Conservation (phyloP, 108 stramenopile species). For the Aureococcus anophagefferens region DNA sequence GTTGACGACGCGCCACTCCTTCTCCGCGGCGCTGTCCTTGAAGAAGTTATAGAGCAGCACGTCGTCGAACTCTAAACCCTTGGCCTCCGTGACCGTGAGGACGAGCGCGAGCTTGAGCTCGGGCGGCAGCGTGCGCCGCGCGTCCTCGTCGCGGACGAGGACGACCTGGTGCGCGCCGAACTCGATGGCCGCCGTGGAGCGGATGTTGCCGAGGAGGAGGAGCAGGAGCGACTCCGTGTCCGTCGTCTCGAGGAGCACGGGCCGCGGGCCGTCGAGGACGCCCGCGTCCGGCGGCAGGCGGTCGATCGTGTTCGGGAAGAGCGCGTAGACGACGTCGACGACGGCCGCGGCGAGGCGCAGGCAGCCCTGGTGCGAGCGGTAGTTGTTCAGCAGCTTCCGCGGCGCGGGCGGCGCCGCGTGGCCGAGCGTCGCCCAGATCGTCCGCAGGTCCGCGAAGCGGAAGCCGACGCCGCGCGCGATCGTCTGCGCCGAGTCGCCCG, state of each 20-base stretch:
- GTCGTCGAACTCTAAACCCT: not conserved
- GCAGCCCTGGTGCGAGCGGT: not conserved
- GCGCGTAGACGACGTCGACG: constrained; percentile 15
- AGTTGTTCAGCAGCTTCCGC: not conserved
- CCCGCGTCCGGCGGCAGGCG: constrained; percentile 21
- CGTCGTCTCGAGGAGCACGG: not conserved
- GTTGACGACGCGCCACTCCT: constrained; percentile 8
- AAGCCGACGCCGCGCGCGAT: not conserved
- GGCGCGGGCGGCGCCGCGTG: too few species aligned
- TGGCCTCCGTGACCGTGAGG: not conserved
- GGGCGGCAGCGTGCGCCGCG: not conserved
- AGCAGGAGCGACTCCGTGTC: not conserved
- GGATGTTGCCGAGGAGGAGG: not conserved
- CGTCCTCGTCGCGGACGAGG: not conserved
- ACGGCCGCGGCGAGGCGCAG: constrained; percentile 6
- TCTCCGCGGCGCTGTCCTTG: not conserved
- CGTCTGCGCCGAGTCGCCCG: not conserved
- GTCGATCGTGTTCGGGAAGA: not conserved
- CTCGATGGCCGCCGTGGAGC: constrained; percentile 7
- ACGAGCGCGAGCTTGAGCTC: not conserved
- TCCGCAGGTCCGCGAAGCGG: not conserved
- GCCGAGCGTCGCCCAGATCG: constrained; percentile 7
- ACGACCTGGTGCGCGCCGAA: not conserved
- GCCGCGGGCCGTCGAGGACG: not conserved
- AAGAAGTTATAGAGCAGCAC: not conserved